Percentiles rank a stretch among this genome's conserved stretches.
Evolutionary conservation across 805 yeast genomes (phyloP).

Genomic region (Pichia occidentalis): DNA sequence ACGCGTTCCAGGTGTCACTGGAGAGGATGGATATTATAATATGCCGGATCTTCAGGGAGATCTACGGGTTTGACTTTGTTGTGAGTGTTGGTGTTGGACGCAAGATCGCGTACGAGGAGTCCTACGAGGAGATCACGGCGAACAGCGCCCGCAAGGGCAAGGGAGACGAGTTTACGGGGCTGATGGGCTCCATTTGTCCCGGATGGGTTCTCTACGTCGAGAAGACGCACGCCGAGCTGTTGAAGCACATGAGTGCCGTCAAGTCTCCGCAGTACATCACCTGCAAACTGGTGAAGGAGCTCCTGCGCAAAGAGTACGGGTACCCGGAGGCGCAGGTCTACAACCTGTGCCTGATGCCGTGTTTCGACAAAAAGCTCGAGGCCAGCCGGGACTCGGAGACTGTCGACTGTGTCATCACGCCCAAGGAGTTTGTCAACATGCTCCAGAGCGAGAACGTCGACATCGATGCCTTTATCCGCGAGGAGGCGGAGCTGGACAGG

Average conservation of each 20-base stretch:
- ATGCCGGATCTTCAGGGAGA: conserved; percentile 47
- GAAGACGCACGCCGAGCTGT: conserved; percentile 83
- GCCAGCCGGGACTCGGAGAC: conserved; percentile 65
- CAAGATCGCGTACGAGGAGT: conserved; percentile 47
- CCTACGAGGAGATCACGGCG: conserved; percentile 36
- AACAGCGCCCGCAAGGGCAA: conserved; percentile 11
- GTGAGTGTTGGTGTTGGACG: conserved; percentile 86
- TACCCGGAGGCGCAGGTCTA: conserved; percentile 38
- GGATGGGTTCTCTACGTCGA: conserved; percentile 97
- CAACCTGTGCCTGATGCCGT: conserved; percentile 90
- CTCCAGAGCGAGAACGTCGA: too few relatives aligned
- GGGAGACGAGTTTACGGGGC: too few relatives aligned
- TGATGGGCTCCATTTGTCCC: conserved; percentile 76
- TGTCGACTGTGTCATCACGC: conserved; percentile 92
- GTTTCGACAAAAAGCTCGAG: conserved; percentile 93
- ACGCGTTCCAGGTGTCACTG: conserved; percentile 49
- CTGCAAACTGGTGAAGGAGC: conserved; percentile 63
- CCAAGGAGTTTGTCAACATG: conserved; percentile 76
- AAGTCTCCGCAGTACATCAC: conserved; percentile 94
- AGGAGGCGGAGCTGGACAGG: conserved; percentile 11
- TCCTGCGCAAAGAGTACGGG: conserved; percentile 34
- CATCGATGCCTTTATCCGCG: conserved; percentile 24
- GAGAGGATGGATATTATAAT: conserved; percentile 56
- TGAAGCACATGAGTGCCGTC: conserved; percentile 63
- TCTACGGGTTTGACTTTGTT: conserved; percentile 62